Percentiles rank a stretch among this genome's conserved stretches.
These are phyloP conservation scores for Pseudogymnoascus sp. DNA, from an alignment of 2,329 filamentous ascomycete genomes.

Conservation along the genomic window DNA sequence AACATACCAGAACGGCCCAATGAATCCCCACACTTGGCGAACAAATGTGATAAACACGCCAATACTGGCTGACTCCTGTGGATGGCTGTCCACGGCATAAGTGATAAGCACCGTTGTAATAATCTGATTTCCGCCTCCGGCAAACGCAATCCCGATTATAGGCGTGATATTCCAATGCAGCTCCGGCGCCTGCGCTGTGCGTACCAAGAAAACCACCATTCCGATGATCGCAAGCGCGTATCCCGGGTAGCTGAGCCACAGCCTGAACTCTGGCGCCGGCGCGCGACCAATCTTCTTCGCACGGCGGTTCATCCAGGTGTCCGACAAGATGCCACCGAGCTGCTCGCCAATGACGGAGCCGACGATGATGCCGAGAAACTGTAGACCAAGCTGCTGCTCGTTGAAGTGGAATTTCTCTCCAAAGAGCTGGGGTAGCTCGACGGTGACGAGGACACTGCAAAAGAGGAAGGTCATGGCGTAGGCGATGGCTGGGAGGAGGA, in stretches of 20 bases:
- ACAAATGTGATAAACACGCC: conserved; percentile 53
- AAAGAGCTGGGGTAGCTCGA: conserved; percentile 54
- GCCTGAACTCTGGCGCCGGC: conserved; percentile 42
- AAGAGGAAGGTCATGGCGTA: conserved; percentile 53
- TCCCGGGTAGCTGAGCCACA: conserved; percentile 51
- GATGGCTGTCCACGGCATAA: conserved; percentile 52
- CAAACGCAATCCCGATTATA: conserved; percentile 44
- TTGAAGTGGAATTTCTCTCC: conserved; percentile 48
- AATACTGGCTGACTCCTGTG: conserved; percentile 43
- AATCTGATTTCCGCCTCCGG: conserved; percentile 50
- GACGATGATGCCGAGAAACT: conserved; percentile 49
- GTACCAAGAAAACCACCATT: conserved; percentile 46
- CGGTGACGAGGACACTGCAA: conserved; percentile 43
- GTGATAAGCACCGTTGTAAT: conserved; percentile 53
- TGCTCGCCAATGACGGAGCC: conserved; percentile 52
- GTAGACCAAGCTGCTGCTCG: conserved; percentile 49
- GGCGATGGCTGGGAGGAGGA: conserved; percentile 42
- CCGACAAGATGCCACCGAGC: conserved; percentile 45
- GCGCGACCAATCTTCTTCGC: conserved; percentile 28
- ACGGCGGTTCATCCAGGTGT: conserved; percentile 43
- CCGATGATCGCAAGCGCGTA: conserved; percentile 44
- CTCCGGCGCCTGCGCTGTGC: conserved; percentile 36
- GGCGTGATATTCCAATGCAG: conserved; percentile 49
- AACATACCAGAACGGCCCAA: conserved; percentile 20
- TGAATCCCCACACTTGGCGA: conserved; percentile 45